These are phyloP conservation scores for Peziza echinospora DNA, from an alignment of 495 filamentous ascomycete genomes.

Conservation along the genomic window DNA sequence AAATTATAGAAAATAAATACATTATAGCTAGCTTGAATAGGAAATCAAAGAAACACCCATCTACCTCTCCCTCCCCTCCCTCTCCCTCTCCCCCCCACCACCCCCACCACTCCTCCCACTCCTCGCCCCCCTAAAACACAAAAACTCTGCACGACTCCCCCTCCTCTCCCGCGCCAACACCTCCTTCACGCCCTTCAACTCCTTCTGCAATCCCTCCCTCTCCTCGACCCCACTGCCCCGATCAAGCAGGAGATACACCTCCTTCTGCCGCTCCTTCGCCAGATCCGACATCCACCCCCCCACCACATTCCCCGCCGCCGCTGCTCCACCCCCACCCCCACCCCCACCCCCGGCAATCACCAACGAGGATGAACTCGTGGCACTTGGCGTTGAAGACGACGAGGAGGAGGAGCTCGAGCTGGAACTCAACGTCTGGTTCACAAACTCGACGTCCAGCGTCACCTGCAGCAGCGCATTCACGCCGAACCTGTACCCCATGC, in stretches of 20 bases:
- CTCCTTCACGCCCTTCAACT: conserved; percentile 70
- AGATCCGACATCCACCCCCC: conserved; percentile 61
- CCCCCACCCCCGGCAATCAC: no score
- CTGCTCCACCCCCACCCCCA: no score
- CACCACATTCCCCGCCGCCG: background rate
- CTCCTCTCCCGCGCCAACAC: conserved; percentile 67
- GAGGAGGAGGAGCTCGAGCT: no score
- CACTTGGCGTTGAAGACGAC: no score
- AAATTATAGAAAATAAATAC: no score
- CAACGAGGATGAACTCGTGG: no score
- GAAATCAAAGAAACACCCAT: no score
- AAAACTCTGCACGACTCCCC: conserved; percentile 61
- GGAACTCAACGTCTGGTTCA: conserved; percentile 75
- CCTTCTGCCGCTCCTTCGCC: conserved; percentile 53
- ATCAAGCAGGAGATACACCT: conserved; percentile 79
- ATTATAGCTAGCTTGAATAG: no score
- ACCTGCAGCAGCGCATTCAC: conserved; percentile 85
- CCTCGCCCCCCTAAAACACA: conserved; percentile 17
- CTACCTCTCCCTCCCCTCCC: no score
- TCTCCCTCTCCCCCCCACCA: no score
- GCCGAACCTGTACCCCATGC: conserved; percentile 30
- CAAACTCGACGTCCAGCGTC: conserved; percentile 88
- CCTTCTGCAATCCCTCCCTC: conserved; percentile 51
- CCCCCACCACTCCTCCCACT: no score
- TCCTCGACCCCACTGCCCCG: conserved; percentile 68